Base-by-base conservation (phyloP, 2,329 filamentous ascomycete species). In the Botrytis fabae region DNA sequence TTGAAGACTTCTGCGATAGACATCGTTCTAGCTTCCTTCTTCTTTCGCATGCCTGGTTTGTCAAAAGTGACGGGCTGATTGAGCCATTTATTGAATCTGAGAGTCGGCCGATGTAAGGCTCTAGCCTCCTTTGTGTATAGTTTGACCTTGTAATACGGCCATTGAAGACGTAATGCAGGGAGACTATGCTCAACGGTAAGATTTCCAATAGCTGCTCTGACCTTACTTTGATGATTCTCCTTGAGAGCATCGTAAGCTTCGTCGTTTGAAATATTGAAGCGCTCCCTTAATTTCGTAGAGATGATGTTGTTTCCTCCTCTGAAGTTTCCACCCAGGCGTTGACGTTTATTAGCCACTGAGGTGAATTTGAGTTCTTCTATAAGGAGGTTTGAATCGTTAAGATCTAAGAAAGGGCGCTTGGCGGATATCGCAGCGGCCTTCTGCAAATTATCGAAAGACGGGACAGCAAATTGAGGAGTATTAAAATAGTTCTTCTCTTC, bases 191-290 rank as follows among this genome's bases (percentile, higher is more conserved):
- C 96, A 60, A 99, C 91, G n/a, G 92, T 91, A 75, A 97, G 90
- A 80, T 95, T 95, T 63, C 94, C 94, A 74, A 99, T 89, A 1
- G 94, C 97, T 70, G 94, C 96, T 77, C 96, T 91, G 75, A 99
- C 93, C 83, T 97, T 98, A 86, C 93, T 94, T 83, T 97, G 94
- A 80, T 97, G 95, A 80, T 98, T 98, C 82, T 97, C 94, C 83
- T 98, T 98, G 62, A 99, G 88, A 74, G 94, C 90, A 80, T 98
- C 95, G 81, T 99, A 99, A 2, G 95, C 95, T 74, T 96, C 92
- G 79, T 99, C 96, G 76, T 98, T 98, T 44, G 95, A 97, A 73
- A 97, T 93, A 80, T 98, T 98, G 86, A 97, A 99, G 60, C 95
- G 91, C 77, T 92, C 89, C 54, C 89, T 89, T 51, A 97, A 87